Base-by-base conservation (phyloP, 257 asterid species). In the Catharanthus roseus region DNA sequence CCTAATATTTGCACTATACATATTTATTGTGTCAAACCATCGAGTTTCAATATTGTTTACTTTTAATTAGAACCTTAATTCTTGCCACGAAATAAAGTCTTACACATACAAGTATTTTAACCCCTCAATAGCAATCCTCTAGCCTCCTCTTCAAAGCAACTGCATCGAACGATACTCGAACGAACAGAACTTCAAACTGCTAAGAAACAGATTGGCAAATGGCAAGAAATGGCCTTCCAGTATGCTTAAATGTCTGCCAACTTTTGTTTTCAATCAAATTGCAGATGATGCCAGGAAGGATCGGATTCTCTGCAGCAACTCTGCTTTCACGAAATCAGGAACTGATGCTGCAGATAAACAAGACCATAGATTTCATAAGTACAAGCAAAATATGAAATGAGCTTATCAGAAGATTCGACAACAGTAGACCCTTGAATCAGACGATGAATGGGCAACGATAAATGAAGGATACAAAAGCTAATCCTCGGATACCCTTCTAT, bases 311-410 rank as follows among this genome's bases (percentile, higher is more conserved):
- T 86, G 95, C 80, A 86, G 74, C 75, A 90, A 80, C 81, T 88
- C 96, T 19, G 93, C 85, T 79, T 88, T 90, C 64, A 90, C 89
- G 3, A 86, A 69, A 79, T 87, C 93, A 42, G 97, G 96, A 67
- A 88, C 82, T 2, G 91, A 85, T 69, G 88, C 96, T 90, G 93
- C 79, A 79, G 1, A 55, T 39, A 24, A 50, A 74, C 58, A 73
- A 47, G 34, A 31, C 3, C n/a, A 42, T 7, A 73, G 36, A 63
- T n/a, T n/a, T 38, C 42, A 56, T 23, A 39, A 31, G 23, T 41
- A 65, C 34, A 51, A 61, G n/a, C 16, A 24, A 39, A 34, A 65
- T 31, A 10, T 36, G 45, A 57, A 15, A 50, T 28, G 47, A 28
- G 42, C 15, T 68, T 11, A 47, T 16, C 13, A 21, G 10, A 19